Evolutionary conservation across 2,329 filamentous ascomycete genomes (phyloP), one percentile per base, ranked within the genome.

Genomic region (Helotiales sp.): DNA sequence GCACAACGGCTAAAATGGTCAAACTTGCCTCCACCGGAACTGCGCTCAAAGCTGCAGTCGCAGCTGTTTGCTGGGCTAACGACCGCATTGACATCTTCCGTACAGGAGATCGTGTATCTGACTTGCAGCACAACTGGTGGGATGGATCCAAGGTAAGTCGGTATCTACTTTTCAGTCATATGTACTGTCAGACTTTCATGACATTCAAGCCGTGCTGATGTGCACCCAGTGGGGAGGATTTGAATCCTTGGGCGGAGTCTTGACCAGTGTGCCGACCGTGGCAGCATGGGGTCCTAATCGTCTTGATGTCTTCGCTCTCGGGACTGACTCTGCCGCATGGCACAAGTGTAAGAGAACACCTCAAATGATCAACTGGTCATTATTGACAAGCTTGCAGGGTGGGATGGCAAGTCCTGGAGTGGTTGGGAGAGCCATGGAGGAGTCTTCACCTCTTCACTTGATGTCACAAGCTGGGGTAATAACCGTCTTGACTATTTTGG

Each of bases 401-500:
- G 65, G 65, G 58, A 68, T 55, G 62, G 62, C 3, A 59, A 30
- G 7, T 28, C 13, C 5, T 69, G 67, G 67, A 30, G 28, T 1
- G 61, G 57, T 3, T 69, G 61, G 57, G 67, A 69, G 49, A 13
- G 20, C 7, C 67, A 63, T 17, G 67, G 55, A 1, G 64, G 67
- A 5, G 40, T 59, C 6, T 64, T 69, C 24, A 64, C 61, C 11
- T 64, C 60, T 17, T 15, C 30, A 8, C 26, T 69, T 13, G 32
- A 62, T 59, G 61, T 67, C 15, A 63, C 69, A 7, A 70, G 71
- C 40, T 75, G 72, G 72, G 65, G 32, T 11, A 49, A 59, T 22
- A 66, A 70, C 15, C 69, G 71, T 24, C 66, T 74, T 34, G 70
- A 67, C 55, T 54, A 45, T 45, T 67, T 69, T 24, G 67, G 67